These are phyloP conservation scores for Hypoxylon rubiginosum DNA, from an alignment of 2,329 filamentous ascomycete species.

Conservation along the genomic window DNA sequence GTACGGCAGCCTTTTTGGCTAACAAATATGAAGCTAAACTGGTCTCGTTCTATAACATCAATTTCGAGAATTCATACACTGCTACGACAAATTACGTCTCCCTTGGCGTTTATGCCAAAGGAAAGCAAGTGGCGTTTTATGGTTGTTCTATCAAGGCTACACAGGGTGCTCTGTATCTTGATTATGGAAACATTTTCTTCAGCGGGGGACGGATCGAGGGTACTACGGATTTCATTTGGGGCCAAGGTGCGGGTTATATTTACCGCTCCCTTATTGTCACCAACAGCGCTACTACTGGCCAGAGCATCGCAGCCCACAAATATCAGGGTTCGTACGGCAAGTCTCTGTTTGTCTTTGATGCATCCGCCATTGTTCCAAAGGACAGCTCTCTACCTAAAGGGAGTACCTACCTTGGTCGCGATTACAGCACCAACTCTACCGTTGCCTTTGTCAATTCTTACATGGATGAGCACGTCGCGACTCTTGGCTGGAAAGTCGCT, in stretches of 20 bases:
- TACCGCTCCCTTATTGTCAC: neutral
- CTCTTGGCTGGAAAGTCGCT: neutral
- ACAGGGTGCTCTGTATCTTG: neutral
- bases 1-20: neutral
- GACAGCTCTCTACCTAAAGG: neutral
- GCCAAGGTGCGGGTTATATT: neutral
- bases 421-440: neutral
- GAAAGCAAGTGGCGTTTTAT: neutral
- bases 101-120: neutral
- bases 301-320: neutral
- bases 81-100: neutral
- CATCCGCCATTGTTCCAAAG: neutral
- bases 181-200: neutral
- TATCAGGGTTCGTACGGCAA: neutral
- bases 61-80: neutral
- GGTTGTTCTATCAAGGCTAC: neutral
- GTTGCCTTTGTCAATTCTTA: neutral
- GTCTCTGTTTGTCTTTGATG: neutral
- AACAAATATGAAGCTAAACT: constrained; percentile 3
- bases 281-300: neutral
- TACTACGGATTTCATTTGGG: neutral
- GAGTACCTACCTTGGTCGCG: constrained; percentile 1
- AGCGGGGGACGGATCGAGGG: neutral
- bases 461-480: neutral
- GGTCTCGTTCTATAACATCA: neutral